Percentiles rank a stretch among this genome's conserved stretches.
These are phyloP conservation scores for Syzygium syzygioides DNA, from an alignment of 441 rosid genomes.

Conservation along the genomic window DNA sequence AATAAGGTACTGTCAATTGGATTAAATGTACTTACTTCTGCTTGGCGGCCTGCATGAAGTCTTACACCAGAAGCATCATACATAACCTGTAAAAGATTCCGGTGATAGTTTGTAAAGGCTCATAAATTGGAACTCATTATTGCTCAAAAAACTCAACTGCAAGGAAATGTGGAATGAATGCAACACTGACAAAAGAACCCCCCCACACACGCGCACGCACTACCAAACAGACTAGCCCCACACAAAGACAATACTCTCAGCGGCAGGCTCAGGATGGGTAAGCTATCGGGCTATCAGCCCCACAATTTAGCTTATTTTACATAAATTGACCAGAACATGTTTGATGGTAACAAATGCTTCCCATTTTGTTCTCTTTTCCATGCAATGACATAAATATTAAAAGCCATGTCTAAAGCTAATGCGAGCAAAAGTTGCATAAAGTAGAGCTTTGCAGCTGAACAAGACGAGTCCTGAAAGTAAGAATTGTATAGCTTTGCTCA, in stretches of 20 bases:
- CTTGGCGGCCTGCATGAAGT: constrained; percentile 42
- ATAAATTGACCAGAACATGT: background rate
- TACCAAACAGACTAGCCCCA: background rate
- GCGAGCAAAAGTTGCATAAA: background rate
- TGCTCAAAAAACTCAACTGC: background rate
- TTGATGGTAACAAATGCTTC: background rate
- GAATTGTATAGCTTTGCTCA: background rate
- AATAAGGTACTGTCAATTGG: background rate
- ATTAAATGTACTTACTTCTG: constrained; percentile 26
- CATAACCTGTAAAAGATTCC: constrained; percentile 28
- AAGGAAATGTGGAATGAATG: background rate
- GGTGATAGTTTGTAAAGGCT: background rate
- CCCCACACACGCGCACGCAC: background rate
- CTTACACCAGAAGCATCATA: constrained; percentile 41
- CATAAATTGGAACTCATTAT: background rate
- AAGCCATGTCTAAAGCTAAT: background rate
- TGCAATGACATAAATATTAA: background rate
- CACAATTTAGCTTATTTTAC: background rate
- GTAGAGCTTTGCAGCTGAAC: background rate
- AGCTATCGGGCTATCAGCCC: background rate
- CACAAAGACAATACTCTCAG: background rate
- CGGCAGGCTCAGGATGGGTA: background rate
- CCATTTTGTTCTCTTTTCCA: background rate
- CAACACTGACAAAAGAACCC: background rate
- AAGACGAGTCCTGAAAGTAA: background rate